Evolutionary conservation across 2,329 filamentous ascomycete species (phyloP).

Genomic region (Neurospora sp.): DNA sequence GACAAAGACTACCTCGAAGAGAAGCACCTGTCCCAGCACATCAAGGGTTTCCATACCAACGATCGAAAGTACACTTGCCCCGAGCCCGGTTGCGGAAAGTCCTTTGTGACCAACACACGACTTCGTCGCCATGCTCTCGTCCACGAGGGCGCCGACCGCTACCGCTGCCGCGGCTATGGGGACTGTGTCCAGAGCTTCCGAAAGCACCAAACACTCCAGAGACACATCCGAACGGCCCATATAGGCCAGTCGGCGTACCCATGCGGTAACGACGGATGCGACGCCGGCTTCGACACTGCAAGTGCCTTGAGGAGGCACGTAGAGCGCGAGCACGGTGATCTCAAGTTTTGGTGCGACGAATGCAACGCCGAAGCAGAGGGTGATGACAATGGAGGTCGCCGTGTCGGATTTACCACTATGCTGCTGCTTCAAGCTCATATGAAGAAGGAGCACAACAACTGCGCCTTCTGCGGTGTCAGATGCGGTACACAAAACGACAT

Average conservation of each 20-base stretch:
- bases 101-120: constrained; percentile 69
- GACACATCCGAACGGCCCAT: constrained; percentile 71
- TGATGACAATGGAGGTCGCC: constrained; percentile 21
- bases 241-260: constrained; percentile 59
- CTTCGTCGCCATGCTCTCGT: constrained; percentile 68
- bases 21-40: constrained; percentile 76
- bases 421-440: constrained; percentile 64
- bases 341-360: constrained; percentile 66
- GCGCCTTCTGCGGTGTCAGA: constrained; percentile 60
- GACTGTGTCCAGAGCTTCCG: constrained; percentile 71
- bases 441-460: constrained; percentile 62
- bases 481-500: constrained; percentile 59
- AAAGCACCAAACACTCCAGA: constrained; percentile 76
- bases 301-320: constrained; percentile 62
- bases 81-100: constrained; percentile 65
- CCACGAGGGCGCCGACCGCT: constrained; percentile 68
- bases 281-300: constrained; percentile 62
- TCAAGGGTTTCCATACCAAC: constrained; percentile 69
- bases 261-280: constrained; percentile 54
- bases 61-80: constrained; percentile 62
- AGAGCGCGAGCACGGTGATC: constrained; percentile 57
- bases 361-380: constrained; percentile 40
- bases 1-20: constrained; percentile 77
- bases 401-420: constrained; percentile 60
- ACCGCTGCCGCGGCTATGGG: constrained; percentile 58